These are phyloP conservation scores for Aspergillus viridinutans DNA, from an alignment of 2,329 filamentous ascomycete genomes.

Conservation along the genomic window DNA sequence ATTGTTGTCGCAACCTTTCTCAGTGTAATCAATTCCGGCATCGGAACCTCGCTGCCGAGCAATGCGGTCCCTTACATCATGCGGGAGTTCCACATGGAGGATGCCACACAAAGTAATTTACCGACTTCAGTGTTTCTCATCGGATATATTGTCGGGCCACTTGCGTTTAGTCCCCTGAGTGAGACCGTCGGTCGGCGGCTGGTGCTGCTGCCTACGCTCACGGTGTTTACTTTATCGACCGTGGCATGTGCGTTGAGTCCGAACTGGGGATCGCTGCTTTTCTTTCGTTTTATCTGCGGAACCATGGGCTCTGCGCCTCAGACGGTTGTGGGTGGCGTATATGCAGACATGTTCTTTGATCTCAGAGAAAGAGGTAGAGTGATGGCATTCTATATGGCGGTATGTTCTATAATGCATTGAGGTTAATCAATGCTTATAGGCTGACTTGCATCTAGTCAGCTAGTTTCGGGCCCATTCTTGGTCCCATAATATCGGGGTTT, in stretches of 20 bases:
- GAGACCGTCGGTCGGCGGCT: conserved; percentile 38
- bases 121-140: conserved; percentile 37
- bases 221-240: conserved; percentile 38
- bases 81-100: conserved; percentile 26
- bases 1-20: conserved; percentile 23
- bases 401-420: conserved; percentile 9
- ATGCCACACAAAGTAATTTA: conserved; percentile 26
- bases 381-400: conserved; percentile 42
- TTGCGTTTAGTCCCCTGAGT: conserved; percentile 42
- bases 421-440: background rate
- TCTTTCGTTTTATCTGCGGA: conserved; percentile 43
- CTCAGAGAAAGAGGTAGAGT: conserved; percentile 33
- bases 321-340: conserved; percentile 43
- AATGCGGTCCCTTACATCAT: conserved; percentile 36
- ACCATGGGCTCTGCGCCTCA: conserved; percentile 40
- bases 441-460: conserved; percentile 22
- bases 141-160: conserved; percentile 38
- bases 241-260: conserved; percentile 42
- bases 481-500: conserved; percentile 45
- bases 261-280: conserved; percentile 36
- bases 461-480: conserved; percentile 39
- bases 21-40: conserved; percentile 35
- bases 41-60: conserved; percentile 37
- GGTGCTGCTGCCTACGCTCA: conserved; percentile 49
- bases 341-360: conserved; percentile 44